phyloP scores from a whole-genome alignment of 1,139 yeast species.

The Kurtzmaniella quercitrusa region DNA sequence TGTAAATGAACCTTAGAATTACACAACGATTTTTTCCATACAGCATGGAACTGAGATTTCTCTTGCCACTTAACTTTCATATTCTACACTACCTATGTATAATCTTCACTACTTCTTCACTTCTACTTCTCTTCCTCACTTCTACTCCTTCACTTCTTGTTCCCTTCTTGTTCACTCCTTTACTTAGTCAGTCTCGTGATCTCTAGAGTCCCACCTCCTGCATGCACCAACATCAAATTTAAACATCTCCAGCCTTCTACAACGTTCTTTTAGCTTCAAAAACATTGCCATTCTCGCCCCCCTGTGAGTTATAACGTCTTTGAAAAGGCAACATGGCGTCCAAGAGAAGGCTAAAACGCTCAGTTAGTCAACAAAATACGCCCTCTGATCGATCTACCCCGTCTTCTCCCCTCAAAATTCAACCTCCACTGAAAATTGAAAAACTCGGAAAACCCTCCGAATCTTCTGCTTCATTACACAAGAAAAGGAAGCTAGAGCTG shows the following conservation, averaged over 20 bases:
- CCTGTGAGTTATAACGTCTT: not conserved
- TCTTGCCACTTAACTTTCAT: too few species aligned
- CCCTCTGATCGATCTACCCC: not conserved
- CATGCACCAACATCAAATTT: not conserved
- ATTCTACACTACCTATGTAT: too few species aligned
- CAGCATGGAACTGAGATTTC: too few species aligned
- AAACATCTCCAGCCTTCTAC: not conserved
- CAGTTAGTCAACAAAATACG: not conserved
- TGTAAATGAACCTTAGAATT: too few species aligned
- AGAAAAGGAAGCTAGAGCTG: constrained; percentile 14
- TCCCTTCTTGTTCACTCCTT: not conserved
- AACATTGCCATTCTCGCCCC: not conserved
- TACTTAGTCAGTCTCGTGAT: too few species aligned
- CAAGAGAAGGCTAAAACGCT: not conserved
- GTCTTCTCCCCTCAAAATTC: not conserved
- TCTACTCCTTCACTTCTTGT: not conserved
- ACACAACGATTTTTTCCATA: too few species aligned
- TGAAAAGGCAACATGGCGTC: not conserved
- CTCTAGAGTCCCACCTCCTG: not conserved
- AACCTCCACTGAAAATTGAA: not conserved
- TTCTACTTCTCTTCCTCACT: too few species aligned
- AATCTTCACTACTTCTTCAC: too few species aligned
- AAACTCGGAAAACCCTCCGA: not conserved
- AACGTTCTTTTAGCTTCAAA: not conserved
- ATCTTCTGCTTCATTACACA: not conserved